phyloP scores from a whole-genome alignment of 805 yeast species.

The Wickerhamiella siamensis region DNA sequence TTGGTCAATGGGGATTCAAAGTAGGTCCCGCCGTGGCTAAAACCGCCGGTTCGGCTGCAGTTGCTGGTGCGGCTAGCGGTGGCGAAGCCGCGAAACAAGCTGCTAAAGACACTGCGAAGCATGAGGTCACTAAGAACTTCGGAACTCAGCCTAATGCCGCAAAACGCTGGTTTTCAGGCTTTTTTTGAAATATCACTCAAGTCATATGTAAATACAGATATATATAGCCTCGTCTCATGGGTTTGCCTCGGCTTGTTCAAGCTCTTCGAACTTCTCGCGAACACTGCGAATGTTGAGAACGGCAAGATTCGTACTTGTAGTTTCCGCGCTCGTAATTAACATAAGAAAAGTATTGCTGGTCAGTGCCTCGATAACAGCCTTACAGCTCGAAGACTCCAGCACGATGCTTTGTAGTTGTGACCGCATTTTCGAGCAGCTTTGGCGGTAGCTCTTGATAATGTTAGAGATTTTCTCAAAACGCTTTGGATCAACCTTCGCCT shows the following conservation, averaged over 20 bases:
- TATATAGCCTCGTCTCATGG: not conserved
- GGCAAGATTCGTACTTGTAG: constrained; percentile 12
- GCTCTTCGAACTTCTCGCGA: constrained; percentile 26
- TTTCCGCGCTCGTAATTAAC: constrained; percentile 28
- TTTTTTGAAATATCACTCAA: not conserved
- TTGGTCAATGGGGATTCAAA: constrained; percentile 68
- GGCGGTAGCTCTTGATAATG: constrained; percentile 87
- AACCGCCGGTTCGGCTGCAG: not conserved
- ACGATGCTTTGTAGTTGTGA: constrained; percentile 69
- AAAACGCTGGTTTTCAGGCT: constrained; percentile 8
- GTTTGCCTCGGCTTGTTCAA: constrained; percentile 19
- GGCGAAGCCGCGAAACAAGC: constrained; percentile 1
- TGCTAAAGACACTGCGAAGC: not conserved
- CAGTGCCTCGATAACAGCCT: constrained; percentile 29
- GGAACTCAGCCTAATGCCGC: constrained; percentile 3
- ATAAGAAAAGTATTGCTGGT: constrained; percentile 32
- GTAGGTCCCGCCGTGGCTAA: constrained; percentile 22
- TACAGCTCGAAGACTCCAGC: constrained; percentile 38
- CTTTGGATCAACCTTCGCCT: constrained; percentile 55
- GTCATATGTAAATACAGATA: not conserved
- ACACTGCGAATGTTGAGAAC: constrained; percentile 26
- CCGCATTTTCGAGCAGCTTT: constrained; percentile 74
- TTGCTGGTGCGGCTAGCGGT: not conserved
- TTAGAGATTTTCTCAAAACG: constrained; percentile 88
- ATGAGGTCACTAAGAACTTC: constrained; percentile 3